A percentile compares a stretch with the other conserved stretches of the same genome.
Evolutionary conservation across 148 eudicot species (phyloP).

Genomic region (Cornus suecica): DNA sequence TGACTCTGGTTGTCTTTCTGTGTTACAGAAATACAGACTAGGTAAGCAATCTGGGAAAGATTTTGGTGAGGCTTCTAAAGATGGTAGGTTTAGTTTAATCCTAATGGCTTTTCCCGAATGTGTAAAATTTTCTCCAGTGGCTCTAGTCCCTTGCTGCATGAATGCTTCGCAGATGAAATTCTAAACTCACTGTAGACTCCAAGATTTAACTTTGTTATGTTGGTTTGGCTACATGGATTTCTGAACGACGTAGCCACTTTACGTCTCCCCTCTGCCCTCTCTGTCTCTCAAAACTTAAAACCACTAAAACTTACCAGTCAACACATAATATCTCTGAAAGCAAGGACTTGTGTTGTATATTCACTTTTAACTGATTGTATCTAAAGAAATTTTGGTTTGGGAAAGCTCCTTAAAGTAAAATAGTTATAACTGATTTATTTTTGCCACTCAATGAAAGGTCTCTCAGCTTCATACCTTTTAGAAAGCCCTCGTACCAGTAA

Average conservation of each 20-base stretch:
- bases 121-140: background rate
- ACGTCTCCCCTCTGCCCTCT: background rate
- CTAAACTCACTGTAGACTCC: background rate
- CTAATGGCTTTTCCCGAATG: conserved; percentile 1
- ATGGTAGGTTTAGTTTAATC: conserved; percentile 51
- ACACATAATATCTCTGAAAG: background rate
- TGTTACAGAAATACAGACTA: conserved; percentile 75
- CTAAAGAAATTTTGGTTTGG: background rate
- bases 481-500: conserved; percentile 61
- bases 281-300: background rate
- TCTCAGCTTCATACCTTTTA: conserved; percentile 48
- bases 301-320: background rate
- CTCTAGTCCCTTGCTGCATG: background rate
- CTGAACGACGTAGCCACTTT: background rate
- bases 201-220: background rate
- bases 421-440: conserved; percentile 11
- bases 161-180: background rate
- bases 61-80: conserved; percentile 64
- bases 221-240: background rate
- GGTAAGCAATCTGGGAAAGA: conserved; percentile 90
- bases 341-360: background rate
- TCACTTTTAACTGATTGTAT: background rate
- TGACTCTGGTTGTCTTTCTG: conserved; percentile 21
- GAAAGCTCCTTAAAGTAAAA: background rate
- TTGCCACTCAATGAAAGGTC: conserved; percentile 31